Evolutionary conservation across 1,284 basidiomycete species (phyloP).

Genomic region (Irpex sp.): DNA sequence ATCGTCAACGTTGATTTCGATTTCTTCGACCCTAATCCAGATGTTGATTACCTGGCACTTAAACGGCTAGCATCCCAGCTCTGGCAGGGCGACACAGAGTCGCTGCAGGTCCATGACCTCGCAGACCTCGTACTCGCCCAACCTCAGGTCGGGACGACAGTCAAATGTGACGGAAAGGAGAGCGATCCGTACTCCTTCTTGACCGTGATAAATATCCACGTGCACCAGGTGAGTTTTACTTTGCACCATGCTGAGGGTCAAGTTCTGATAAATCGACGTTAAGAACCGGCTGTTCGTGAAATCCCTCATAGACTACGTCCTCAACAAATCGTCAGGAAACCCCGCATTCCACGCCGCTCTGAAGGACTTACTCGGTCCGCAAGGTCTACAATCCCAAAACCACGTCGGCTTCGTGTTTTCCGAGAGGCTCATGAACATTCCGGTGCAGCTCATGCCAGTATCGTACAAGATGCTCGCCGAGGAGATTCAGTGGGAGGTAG

Average conservation of each 20-base stretch:
- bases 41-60: conserved; percentile 82
- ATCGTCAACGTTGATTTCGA: conserved; percentile 88
- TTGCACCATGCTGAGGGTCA: background rate
- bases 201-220: conserved; percentile 77
- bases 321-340: conserved; percentile 36
- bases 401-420: conserved; percentile 82
- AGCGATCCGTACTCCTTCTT: conserved; percentile 86
- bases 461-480: conserved; percentile 85
- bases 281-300: conserved; percentile 72
- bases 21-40: conserved; percentile 83
- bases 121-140: conserved; percentile 76
- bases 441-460: conserved; percentile 84
- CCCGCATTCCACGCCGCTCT: conserved; percentile 49
- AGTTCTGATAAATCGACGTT: background rate
- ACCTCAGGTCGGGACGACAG: conserved; percentile 79
- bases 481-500: conserved; percentile 70
- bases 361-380: conserved; percentile 46
- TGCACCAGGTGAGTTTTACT: conserved; percentile 56
- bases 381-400: conserved; percentile 28
- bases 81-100: conserved; percentile 77
- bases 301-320: conserved; percentile 64
- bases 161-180: conserved; percentile 88
- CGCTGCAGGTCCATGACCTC: conserved; percentile 67
- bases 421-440: conserved; percentile 90
- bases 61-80: conserved; percentile 81